phyloP scores from a whole-genome alignment of 441 rosid species.

The Erodium moschatum region DNA sequence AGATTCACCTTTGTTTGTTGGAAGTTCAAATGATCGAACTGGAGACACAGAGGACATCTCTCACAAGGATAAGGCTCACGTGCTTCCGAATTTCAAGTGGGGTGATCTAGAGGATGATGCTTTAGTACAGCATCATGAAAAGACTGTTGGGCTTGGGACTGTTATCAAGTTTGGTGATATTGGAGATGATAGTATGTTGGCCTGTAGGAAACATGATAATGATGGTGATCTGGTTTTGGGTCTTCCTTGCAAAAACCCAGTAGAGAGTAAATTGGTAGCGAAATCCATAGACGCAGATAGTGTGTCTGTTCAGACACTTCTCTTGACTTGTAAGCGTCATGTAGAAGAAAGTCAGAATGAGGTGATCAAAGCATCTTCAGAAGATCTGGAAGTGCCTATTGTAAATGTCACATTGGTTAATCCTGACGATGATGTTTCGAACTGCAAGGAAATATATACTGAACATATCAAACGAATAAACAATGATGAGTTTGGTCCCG shows the following conservation, averaged over 20 bases:
- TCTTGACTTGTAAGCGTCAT: slow-evolving; percentile 23
- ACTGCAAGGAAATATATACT: slow-evolving; percentile 20
- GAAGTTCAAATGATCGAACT: slow-evolving; percentile 22
- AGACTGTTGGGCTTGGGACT: slow-evolving; percentile 19
- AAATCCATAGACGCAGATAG: slow-evolving; percentile 20
- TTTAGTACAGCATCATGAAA: slow-evolving; percentile 29
- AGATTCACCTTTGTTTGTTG: slow-evolving; percentile 15
- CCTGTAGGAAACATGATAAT: slow-evolving; percentile 25
- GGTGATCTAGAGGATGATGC: slow-evolving; percentile 51
- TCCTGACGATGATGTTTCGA: slow-evolving; percentile 22
- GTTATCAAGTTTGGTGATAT: slow-evolving; percentile 33
- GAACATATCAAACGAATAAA: slow-evolving; percentile 21
- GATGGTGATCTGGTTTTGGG: slow-evolving; percentile 20
- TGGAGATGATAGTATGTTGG: slow-evolving; percentile 24
- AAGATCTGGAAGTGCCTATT: slow-evolving; percentile 20
- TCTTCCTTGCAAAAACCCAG: slow-evolving; percentile 20
- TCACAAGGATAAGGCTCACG: slow-evolving; percentile 25
- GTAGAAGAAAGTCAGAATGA: slow-evolving; percentile 25
- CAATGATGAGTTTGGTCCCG: slow-evolving; percentile 19
- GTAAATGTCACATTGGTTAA: slow-evolving; percentile 20
- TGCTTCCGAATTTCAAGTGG: slow-evolving; percentile 48
- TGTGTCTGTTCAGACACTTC: slow-evolving; percentile 18
- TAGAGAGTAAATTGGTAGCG: slow-evolving; percentile 20
- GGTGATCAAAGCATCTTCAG: slow-evolving; percentile 21
- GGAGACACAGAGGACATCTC: slow-evolving; percentile 20